Base-by-base conservation (phyloP, 1,139 yeast genomes). In the Scheffersomyces cryptocercus region DNA sequence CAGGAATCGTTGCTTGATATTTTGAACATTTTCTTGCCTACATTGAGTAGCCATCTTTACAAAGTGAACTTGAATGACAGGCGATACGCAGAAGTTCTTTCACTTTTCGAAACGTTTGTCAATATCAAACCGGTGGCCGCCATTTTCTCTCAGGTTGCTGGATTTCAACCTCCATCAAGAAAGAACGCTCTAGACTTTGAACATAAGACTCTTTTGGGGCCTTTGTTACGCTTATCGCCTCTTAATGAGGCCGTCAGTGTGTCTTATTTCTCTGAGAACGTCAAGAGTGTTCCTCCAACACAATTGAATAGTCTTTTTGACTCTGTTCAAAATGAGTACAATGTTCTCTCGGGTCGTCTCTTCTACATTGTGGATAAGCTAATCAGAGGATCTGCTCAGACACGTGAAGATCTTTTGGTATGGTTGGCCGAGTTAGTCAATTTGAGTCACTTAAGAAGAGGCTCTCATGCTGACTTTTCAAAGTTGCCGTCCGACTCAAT, bases 361-460 rank as follows among this genome's bases (percentile, higher is more conserved):
- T 89, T 88, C 59, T 77, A 70, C 52, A 81, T 93, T 30, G 65
- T 84, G 42, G 88, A 90, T 58, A 83, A 80, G 55, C 77, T 93
- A 40, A 79, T 93, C n/a, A 77, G 98, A 49, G 88, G 91, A 0
- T 83, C 90, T 1, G 64, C 78, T 0, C 70, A 73, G 32, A 78
- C 96, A 0, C 76, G 98, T 50, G 68, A 67, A 34, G 82, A 70
- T 37, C 61, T 91, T 42, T 66, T 93, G 49, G 63, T 72, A 42
- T 90, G 85, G 76, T 81, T 91, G 62, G 86, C 86, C 2, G 77
- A 75, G 33, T 75, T 90, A 37, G 77, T 89, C 15, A 88, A 91
- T 56, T 73, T 80, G 46, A 90, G 91, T 61, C 97, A 91, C 65
- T 77, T 88, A 55, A 81, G 98, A 65, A 79, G 88, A 53, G 97